These are phyloP conservation scores for Phaffomyces antillensis DNA, from an alignment of 805 yeast genomes.

Conservation along the genomic window DNA sequence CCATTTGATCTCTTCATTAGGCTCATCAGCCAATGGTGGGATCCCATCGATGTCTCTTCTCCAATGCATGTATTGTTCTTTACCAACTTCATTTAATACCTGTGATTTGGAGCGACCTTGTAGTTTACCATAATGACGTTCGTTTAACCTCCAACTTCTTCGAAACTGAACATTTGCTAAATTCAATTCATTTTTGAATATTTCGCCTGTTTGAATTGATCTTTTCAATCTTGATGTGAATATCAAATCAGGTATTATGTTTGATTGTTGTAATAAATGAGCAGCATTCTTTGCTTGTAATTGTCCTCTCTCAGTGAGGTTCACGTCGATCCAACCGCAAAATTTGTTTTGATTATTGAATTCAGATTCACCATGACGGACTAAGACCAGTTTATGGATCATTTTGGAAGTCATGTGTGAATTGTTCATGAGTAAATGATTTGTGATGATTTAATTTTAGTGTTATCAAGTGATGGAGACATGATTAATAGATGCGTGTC, in stretches of 20 bases:
- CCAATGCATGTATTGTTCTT: slow-evolving; percentile 68
- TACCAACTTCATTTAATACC: slow-evolving; percentile 58
- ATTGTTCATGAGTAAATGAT: neutral
- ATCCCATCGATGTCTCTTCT: slow-evolving; percentile 74
- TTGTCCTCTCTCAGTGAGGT: slow-evolving; percentile 58
- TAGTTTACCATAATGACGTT: slow-evolving; percentile 77
- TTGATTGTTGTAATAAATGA: slow-evolving; percentile 42
- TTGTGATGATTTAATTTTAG: too few relatives aligned
- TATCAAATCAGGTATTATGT: slow-evolving; percentile 48
- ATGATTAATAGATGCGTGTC: neutral
- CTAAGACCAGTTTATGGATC: slow-evolving; percentile 39
- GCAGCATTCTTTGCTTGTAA: slow-evolving; percentile 66
- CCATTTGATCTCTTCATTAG: slow-evolving; percentile 25
- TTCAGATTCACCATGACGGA: slow-evolving; percentile 80
- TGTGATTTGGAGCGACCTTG: slow-evolving; percentile 73
- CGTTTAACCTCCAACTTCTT: slow-evolving; percentile 76
- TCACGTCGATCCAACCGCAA: slow-evolving; percentile 83
- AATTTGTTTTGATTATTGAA: slow-evolving; percentile 70
- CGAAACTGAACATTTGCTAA: slow-evolving; percentile 44
- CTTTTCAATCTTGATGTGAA: slow-evolving; percentile 68
- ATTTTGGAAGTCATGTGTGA: slow-evolving; percentile 1
- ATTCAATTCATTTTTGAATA: slow-evolving; percentile 51
- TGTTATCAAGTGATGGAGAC: neutral
- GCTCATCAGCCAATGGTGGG: slow-evolving; percentile 47
- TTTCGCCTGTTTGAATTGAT: slow-evolving; percentile 67